A percentile compares a stretch with the other conserved stretches of the same genome.
Conservation (phyloP, 179 eudicot genomes). For the Silene noctiflora region DNA sequence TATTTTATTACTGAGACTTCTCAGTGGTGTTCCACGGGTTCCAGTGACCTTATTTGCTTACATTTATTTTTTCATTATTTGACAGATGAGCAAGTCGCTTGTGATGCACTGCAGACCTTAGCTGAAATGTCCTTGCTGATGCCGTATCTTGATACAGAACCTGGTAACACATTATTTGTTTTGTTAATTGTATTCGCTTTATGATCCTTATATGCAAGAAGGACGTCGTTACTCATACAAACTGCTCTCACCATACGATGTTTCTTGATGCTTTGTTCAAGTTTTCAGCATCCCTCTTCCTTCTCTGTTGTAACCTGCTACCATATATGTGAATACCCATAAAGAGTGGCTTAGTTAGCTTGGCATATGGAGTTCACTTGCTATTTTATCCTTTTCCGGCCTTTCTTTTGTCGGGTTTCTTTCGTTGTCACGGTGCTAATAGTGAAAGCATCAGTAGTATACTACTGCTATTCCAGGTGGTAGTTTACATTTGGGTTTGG, state of each 20-base stretch:
- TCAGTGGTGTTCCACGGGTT: not conserved
- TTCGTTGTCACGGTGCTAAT: too few relatives aligned
- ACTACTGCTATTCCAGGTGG: too few relatives aligned
- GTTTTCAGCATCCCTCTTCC: not conserved
- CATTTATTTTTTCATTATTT: slow-evolving; percentile 9
- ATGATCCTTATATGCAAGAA: not conserved
- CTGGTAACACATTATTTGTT: slow-evolving; percentile 29
- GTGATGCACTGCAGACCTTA: slow-evolving; percentile 83
- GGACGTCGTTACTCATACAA: not conserved
- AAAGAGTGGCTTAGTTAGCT: slow-evolving; percentile 5
- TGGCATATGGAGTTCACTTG: not conserved
- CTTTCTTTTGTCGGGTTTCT: not conserved
- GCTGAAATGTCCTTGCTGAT: slow-evolving; percentile 72
- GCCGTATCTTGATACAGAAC: slow-evolving; percentile 29
- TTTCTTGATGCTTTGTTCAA: not conserved
- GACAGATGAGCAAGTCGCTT: slow-evolving; percentile 58
- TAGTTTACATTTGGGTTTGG: too few relatives aligned
- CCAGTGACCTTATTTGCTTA: slow-evolving; percentile 3
- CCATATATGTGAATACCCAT: not conserved
- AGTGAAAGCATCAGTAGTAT: too few relatives aligned
- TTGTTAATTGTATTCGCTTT: not conserved
- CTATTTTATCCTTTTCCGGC: not conserved
- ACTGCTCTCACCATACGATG: not conserved
- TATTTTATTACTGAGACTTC: not conserved
- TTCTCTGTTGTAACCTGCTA: not conserved